Evolutionary conservation across 345 rosid genomes (phyloP).

Genomic region (Acer campestre): DNA sequence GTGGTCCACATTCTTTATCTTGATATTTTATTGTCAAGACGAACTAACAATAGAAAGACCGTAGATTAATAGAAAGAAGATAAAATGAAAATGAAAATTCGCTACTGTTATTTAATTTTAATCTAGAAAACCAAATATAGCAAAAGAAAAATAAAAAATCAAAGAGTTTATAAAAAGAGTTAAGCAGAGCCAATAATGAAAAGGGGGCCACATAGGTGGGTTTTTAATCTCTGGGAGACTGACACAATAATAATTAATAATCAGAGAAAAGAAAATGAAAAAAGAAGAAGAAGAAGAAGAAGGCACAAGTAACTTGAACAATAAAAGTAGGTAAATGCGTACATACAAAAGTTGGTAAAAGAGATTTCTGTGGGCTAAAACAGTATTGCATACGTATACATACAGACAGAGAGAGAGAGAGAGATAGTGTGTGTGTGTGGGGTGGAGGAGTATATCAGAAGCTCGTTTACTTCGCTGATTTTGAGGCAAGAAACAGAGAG

Average conservation of each 20-base stretch:
- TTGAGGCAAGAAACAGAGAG: conserved; percentile 24
- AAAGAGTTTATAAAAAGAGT: too few relatives aligned
- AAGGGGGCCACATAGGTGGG: not conserved
- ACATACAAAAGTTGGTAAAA: not conserved
- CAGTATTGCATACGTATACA: not conserved
- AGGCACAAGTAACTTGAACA: not conserved
- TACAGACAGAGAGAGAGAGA: not conserved
- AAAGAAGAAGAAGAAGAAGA: not conserved
- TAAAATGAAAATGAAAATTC: too few relatives aligned
- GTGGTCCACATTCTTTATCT: too few relatives aligned
- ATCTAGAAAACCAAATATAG: too few relatives aligned
- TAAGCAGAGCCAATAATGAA: not conserved
- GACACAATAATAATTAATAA: conserved; percentile 5
- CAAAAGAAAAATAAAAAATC: too few relatives aligned
- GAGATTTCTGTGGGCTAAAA: not conserved
- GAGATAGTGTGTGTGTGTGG: not conserved
- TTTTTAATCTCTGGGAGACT: not conserved
- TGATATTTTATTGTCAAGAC: too few relatives aligned
- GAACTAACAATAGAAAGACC: too few relatives aligned
- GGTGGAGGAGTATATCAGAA: conserved; percentile 24
- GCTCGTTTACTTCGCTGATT: conserved; percentile 35
- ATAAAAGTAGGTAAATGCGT: not conserved
- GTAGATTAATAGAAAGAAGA: too few relatives aligned
- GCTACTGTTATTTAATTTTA: too few relatives aligned
- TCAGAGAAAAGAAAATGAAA: not conserved